Base-by-base conservation (phyloP, 2,329 filamentous ascomycete genomes). In the Blumeria hordei region DNA sequence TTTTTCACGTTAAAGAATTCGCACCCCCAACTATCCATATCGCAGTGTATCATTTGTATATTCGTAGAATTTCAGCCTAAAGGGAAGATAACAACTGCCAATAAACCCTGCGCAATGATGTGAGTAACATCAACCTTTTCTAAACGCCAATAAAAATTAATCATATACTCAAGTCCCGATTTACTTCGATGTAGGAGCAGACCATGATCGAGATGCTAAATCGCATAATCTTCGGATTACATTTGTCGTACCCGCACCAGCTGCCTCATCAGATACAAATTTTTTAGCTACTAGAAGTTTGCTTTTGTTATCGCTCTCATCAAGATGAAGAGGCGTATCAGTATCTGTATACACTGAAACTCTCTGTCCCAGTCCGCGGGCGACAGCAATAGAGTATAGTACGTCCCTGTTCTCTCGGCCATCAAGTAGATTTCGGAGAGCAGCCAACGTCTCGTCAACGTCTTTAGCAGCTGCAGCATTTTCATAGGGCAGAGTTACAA, bases 381-480 rank as follows among this genome's bases (percentile, higher is more conserved):
- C 80, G 55, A 94, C 78, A 8, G 85, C 85, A 60, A 94, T 82
- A 0, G 85, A 92, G 68, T 94, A 94, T 56, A 95, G 77, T 16
- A 94, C 82, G 65, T 95, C 88, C 54, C 88, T 80, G 63, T 90
- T 92, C 69, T 95, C 88, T 28, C 82, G 77, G 51, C 83, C 83
- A 60, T 87, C 83, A 11, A 94, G 73, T 21, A 90, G 72, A 55
- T 74, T 74, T 35, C 86, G 80, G 66, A 87, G 77, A 54, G 74
- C 74, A 4, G 67, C 68, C 34, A 94, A 70, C 1, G 78, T 75
- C 32, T 79, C 74, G 54, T 88, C 81, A 37, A 86, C 76, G 55
- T 75, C 72, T 61, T 74, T 77, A 56, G 69, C 70, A 6, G 74
- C 69, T 35, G 69, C 69, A 51, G 74, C 70, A 39, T 80, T 74